Base-by-base conservation (phyloP, 2,329 filamentous ascomycete genomes). In the Trichoderma sp. region DNA sequence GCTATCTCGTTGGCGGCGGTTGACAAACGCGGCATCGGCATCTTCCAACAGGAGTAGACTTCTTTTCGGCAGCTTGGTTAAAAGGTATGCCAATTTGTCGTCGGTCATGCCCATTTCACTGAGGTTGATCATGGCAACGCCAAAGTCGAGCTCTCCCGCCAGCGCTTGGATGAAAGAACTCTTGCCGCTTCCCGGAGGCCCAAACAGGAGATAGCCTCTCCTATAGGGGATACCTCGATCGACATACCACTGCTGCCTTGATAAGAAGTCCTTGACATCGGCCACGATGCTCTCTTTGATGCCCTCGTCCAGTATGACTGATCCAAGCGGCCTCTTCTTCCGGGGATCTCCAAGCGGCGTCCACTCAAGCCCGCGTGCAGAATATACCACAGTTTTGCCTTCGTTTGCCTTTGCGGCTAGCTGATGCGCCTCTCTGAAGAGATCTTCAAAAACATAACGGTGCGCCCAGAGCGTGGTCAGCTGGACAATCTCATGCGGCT, bases 151-250 rank as follows among this genome's bases (percentile, higher is more conserved):
- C 76, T 96, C 90, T n/a, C 94, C 95, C 0, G 96, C 96, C 52
- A 99, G 82, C 0, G 96, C 94, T 79, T 97, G 94, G 71, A 99
- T 97, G 74, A 99, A 98, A 0, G 93, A 97, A 70, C 91, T 97
- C 83, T 97, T 98, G 43, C 93, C 96, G 52, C 91, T 97, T 0
- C 94, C 94, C 0, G 94, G 94, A 4, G 94, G 94, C 0, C 94
- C 94, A 75, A 96, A 93, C 0, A 97, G 85, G 8, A 97, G 85
- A 76, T 97, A 97, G 0, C 94, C 95, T 68, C 94, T 85, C 21
- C 94, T 88, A 76, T 97, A 97, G 0, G 95, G 95, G 72, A 97
- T 97, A 2, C 94, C 95, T n/a, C 95, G 90, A 75, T 97, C 93
- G 60, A 94, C 88, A 76, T 97, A 97, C 94, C 95, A 97, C 72